These are phyloP conservation scores for Sclerotiophoma versabilis DNA, from an alignment of 2,329 filamentous ascomycete genomes.

Conservation along the genomic window DNA sequence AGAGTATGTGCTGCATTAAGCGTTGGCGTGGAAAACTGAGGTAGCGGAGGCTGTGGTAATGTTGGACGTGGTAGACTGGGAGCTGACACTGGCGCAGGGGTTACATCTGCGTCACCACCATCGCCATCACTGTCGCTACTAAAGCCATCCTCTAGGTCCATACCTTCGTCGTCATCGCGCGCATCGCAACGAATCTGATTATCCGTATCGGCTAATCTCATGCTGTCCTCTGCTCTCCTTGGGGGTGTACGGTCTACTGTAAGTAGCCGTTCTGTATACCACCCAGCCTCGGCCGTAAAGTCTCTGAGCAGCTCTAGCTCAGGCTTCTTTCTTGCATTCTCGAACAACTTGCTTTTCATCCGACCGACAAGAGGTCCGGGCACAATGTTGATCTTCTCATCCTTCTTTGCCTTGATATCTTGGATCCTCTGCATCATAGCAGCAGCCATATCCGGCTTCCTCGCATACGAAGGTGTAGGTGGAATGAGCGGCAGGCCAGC, in stretches of 20 bases:
- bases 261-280: background rate
- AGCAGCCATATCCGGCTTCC: constrained; percentile 11
- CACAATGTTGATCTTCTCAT: constrained; percentile 25
- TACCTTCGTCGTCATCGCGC: background rate
- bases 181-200: background rate
- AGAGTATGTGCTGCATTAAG: background rate
- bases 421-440: constrained; percentile 19
- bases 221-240: background rate
- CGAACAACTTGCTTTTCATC: constrained; percentile 32
- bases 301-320: background rate
- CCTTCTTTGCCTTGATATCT: background rate
- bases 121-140: constrained; percentile 4
- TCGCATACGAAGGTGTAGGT: constrained; percentile 21
- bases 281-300: background rate
- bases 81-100: background rate
- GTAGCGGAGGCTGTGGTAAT: background rate
- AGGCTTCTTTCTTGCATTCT: constrained; percentile 6
- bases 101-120: background rate
- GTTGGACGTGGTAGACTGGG: background rate
- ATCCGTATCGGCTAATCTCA: background rate
- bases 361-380: constrained; percentile 26
- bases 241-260: too few relatives aligned
- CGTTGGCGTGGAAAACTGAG: background rate
- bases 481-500: constrained; percentile 37
- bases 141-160: background rate